Conservation (phyloP, 805 yeast species). For the Ogataea parapolymorpha region DNA sequence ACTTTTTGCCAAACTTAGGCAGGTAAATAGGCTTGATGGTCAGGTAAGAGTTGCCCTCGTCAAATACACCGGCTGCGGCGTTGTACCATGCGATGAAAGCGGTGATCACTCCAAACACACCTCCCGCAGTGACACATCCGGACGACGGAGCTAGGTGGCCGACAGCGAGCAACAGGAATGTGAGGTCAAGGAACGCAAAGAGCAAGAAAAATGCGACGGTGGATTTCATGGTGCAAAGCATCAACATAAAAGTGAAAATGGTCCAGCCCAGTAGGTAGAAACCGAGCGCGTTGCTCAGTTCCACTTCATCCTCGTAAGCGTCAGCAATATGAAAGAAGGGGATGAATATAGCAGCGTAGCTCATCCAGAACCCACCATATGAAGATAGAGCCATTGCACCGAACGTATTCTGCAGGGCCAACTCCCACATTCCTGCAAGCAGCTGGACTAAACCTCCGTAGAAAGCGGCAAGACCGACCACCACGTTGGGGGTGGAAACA, state of each 20-base stretch:
- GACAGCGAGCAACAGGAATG: constrained; percentile 49
- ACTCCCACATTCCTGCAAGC: constrained; percentile 73
- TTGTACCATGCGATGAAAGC: constrained; percentile 66
- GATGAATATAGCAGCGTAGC: constrained; percentile 61
- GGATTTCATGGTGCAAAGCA: constrained; percentile 55
- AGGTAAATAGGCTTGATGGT: constrained; percentile 33
- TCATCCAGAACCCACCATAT: constrained; percentile 75
- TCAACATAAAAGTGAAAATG: constrained; percentile 57
- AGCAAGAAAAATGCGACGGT: constrained; percentile 51
- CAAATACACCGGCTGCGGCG: constrained; percentile 69
- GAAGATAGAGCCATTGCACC: constrained; percentile 63
- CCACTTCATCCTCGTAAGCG: constrained; percentile 43
- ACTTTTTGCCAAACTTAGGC: constrained; percentile 28
- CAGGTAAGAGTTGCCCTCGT: constrained; percentile 59
- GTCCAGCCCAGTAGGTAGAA: constrained; percentile 62
- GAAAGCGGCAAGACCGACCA: constrained; percentile 64
- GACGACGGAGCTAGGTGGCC: constrained; percentile 48
- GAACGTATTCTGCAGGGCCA: constrained; percentile 72
- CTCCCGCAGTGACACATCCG: constrained; percentile 50
- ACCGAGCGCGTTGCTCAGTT: constrained; percentile 51
- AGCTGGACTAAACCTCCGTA: constrained; percentile 73
- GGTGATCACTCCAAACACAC: constrained; percentile 59
- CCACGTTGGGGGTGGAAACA: constrained; percentile 54
- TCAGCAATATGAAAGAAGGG: constrained; percentile 58
- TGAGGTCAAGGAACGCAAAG: constrained; percentile 50